Evolutionary conservation across 1,139 yeast species (phyloP).

Genomic region (Diutina siamensis): DNA sequence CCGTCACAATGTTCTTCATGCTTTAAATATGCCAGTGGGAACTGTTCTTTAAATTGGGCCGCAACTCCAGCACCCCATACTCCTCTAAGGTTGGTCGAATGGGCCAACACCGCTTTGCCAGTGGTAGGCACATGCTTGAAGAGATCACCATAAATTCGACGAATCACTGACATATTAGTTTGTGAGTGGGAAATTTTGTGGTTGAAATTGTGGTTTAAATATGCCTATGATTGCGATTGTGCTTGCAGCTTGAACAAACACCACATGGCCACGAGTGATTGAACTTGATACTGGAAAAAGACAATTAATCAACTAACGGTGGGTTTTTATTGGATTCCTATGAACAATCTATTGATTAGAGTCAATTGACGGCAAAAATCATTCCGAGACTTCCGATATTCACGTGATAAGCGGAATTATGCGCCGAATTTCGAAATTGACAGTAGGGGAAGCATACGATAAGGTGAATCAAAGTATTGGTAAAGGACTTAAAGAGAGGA

Average conservation of each 20-base stretch:
- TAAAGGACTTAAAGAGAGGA: too few species aligned
- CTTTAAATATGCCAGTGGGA: constrained; percentile 36
- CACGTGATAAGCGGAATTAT: not conserved
- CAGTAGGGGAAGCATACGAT: too few species aligned
- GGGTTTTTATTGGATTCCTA: too few species aligned
- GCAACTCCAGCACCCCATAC: constrained; percentile 86
- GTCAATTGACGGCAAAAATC: too few species aligned
- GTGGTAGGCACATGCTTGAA: constrained; percentile 25
- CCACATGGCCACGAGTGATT: too few species aligned
- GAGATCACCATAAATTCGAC: constrained; percentile 41
- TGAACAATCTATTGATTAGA: too few species aligned
- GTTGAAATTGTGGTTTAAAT: too few species aligned
- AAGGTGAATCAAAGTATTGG: too few species aligned
- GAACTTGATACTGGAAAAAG: too few species aligned
- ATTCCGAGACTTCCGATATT: not conserved
- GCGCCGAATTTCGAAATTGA: too few species aligned
- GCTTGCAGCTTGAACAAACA: not conserved
- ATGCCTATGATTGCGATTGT: not conserved
- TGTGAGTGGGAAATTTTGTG: not conserved
- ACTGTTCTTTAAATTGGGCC: constrained; percentile 32
- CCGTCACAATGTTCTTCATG: constrained; percentile 39
- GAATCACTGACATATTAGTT: not conserved
- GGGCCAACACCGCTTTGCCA: constrained; percentile 35
- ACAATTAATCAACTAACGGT: too few species aligned
- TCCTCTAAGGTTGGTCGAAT: constrained; percentile 73